Base-by-base conservation (phyloP, 495 filamentous ascomycete species). In the Corynascus novoguineensis region DNA sequence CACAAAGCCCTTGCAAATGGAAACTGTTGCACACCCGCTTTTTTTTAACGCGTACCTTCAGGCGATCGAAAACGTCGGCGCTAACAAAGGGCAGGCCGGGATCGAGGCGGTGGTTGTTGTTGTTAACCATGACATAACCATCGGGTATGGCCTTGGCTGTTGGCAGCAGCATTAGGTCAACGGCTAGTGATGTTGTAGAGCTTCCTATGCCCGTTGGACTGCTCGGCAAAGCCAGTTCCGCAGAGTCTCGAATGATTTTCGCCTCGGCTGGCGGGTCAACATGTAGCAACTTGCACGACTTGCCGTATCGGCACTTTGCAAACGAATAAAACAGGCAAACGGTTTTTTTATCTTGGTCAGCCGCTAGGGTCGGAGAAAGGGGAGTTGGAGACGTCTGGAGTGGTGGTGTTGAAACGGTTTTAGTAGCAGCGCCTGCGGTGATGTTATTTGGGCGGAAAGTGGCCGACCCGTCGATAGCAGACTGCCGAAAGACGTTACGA, bases 401-500 rank as follows among this genome's bases (percentile, higher is more conserved):
- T 5, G 28, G 0, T 11, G 28, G 28, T 25, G 4, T 28, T 0
- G 12, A 14, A 5, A 21, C 4, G 9, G 47, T 3, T n/a, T 52
- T 51, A 29, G 3, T 4, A 11, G 22, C 22, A 9, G 40, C 17
- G 27, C 31, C 44, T 12, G 24, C 12, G n/a, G 1, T 8, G n/a
- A 5, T 9, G 14, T 22, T 34, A 19, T 7, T 45, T 21, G 55
- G 32, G 11, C 25, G 58, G 27, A 50, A 45, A 1, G 27, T 21
- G 10, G n/a, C 4, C 7, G 21, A 2, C 2, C 28, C 59, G 58
- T 58, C 48, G 9, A 74, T 50, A 10, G 70, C 64, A 1, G 64
- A 60, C 19, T 71, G 69, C 55, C 71, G 73, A 53, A 81, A 80
- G 10, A 78, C 70, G 1, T 68, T 62, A 6, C 73, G 73, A 27